Evolutionary conservation across 2,329 filamentous ascomycete species (phyloP), one percentile per base, ranked within the genome.

Genomic region (Dactylellina cionopaga): DNA sequence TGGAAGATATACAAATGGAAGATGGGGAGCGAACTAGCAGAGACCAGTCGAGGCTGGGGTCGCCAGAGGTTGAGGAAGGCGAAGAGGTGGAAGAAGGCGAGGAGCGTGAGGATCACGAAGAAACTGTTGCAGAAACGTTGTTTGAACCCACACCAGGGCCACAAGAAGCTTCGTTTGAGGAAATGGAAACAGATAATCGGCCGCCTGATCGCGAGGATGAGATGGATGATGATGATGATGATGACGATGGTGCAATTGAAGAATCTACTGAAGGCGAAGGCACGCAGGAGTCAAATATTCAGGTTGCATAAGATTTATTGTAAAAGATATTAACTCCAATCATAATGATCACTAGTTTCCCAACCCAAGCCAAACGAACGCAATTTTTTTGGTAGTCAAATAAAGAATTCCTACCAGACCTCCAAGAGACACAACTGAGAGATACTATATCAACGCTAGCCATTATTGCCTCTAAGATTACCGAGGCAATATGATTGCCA

Each of bases 171-270:
- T 55, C 66, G 2, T 71, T 58, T 31, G 66, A 64, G 25, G 66
- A 71, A 24, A 71, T 71, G 66, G 66, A 71, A 13, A 71, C 66
- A 10, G 66, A 71, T 41, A 58, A 71, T 22, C 66, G 66, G 43
- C 71, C 70, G 9, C 60, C 71, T 4, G 64, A 59, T 29, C 19
- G 19, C 11, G 70, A 68, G 27, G 71, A 75, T 25, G 74, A 74
- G 4, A 74, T 70, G 7, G 72, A 66, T 11, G 73, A 75, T 11
- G 59, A 64, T 54, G 58, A 75, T 4, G 75, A 74, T 10, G 74
- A 71, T 6, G 75, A 76, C 17, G 75, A 76, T 29, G 75, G 66
- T 7, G 66, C 66, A 0, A 71, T 71, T n/a, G 58, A 71, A 10
- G 66, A 71, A 27, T 29, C 13, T 24, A 25, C n/a, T 3, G 33